Conservation (phyloP, 1,284 basidiomycete species). For the Phellinidium pouzarii region DNA sequence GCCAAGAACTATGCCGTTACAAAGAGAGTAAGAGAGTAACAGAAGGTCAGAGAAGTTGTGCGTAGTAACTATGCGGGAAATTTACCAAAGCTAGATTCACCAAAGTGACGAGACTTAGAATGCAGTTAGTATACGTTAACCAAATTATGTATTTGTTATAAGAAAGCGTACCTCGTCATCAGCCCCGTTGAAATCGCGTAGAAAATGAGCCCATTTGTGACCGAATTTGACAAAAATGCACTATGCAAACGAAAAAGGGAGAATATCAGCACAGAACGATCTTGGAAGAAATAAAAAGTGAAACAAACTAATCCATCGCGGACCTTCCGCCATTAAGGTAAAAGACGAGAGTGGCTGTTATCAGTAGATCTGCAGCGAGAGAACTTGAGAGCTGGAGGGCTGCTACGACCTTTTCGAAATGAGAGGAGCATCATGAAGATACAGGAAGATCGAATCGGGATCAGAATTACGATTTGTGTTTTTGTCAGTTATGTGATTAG, state of each 20-base stretch:
- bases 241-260: background rate
- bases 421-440: no score
- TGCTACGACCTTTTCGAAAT: background rate
- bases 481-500: no score
- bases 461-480: no score
- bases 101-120: constrained; percentile 4
- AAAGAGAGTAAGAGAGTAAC: no score
- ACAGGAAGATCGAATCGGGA: no score
- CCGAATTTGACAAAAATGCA: background rate
- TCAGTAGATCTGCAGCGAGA: constrained; percentile 2
- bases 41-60: no score
- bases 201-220: constrained; percentile 1
- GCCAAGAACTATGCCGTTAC: constrained; percentile 4
- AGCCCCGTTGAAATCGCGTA: constrained; percentile 6
- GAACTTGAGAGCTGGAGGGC: constrained; percentile 2
- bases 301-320: background rate
- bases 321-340: constrained; percentile 5
- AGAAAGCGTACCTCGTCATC: constrained; percentile 1
- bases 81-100: constrained; percentile 4
- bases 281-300: background rate
- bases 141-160: background rate
- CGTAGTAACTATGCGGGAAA: background rate
- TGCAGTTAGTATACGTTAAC: no score
- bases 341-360: background rate
- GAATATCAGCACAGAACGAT: no score